These are phyloP conservation scores for Penicillium flavigenum DNA, from an alignment of 495 filamentous ascomycete genomes.

Conservation along the genomic window DNA sequence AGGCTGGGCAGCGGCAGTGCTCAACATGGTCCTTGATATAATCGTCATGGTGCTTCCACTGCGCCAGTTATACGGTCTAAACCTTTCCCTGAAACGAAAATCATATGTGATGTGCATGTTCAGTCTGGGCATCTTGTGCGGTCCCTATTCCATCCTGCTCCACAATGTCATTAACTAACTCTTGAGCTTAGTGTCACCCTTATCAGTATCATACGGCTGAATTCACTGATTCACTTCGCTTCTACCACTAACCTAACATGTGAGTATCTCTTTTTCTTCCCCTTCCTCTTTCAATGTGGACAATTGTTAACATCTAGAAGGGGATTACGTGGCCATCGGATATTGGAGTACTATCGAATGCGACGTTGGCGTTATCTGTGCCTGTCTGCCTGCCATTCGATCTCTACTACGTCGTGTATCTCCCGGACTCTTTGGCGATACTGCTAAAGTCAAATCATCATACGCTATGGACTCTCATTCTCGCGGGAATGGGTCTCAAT, in stretches of 20 bases:
- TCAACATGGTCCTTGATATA: slow-evolving; percentile 51
- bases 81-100: slow-evolving; percentile 34
- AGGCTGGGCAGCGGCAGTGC: slow-evolving; percentile 38
- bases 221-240: slow-evolving; percentile 35
- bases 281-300: not conserved
- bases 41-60: slow-evolving; percentile 47
- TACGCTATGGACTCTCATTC: slow-evolving; percentile 22
- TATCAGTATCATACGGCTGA: slow-evolving; percentile 37
- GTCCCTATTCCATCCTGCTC: not conserved
- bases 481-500: slow-evolving; percentile 21
- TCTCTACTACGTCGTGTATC: slow-evolving; percentile 28
- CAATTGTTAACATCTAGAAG: slow-evolving; percentile 18
- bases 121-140: slow-evolving; percentile 38
- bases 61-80: slow-evolving; percentile 32
- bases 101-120: slow-evolving; percentile 38
- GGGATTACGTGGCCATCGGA: slow-evolving; percentile 36
- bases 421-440: slow-evolving; percentile 31
- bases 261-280: slow-evolving; percentile 14
- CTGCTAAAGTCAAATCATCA: slow-evolving; percentile 20
- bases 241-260: slow-evolving; percentile 34
- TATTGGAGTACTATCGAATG: slow-evolving; percentile 39
- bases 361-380: slow-evolving; percentile 37
- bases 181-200: slow-evolving; percentile 29
- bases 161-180: slow-evolving; percentile 8
- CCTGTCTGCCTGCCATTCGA: slow-evolving; percentile 35